Evolutionary conservation across 331 rosid species (phyloP).

Genomic region (Malus hybrid): DNA sequence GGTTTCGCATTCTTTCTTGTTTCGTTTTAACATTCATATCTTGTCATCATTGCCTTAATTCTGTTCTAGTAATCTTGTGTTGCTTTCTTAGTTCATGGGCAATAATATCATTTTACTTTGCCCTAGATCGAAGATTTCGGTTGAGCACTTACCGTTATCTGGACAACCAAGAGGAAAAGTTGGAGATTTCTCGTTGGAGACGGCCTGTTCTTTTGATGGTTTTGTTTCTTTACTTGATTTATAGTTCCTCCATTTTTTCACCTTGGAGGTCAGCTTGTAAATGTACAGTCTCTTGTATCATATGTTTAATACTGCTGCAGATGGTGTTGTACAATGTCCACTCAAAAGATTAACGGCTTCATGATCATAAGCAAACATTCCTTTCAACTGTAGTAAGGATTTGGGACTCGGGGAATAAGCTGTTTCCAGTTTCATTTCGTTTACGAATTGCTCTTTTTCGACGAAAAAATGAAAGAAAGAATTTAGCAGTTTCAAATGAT

Average conservation of each 20-base stretch:
- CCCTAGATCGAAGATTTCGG: constrained; percentile 8
- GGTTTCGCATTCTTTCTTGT: not conserved
- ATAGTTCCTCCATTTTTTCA: not conserved
- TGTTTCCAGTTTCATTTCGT: not conserved
- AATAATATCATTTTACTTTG: not conserved
- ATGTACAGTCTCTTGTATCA: not conserved
- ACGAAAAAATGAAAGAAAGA: not conserved
- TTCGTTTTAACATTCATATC: too few relatives aligned
- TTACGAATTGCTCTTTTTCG: not conserved
- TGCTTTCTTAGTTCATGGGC: not conserved
- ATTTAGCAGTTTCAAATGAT: not conserved
- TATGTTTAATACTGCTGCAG: not conserved
- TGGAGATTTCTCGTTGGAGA: constrained; percentile 14
- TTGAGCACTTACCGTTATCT: not conserved
- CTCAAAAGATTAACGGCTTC: not conserved
- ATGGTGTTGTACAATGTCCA: not conserved
- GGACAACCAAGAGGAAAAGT: constrained; percentile 10
- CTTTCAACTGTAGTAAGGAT: not conserved
- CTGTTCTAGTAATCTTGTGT: not conserved
- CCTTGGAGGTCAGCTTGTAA: not conserved
- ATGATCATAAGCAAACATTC: not conserved
- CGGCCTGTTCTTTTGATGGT: constrained; percentile 20
- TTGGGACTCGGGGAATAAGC: not conserved
- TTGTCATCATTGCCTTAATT: too few relatives aligned
- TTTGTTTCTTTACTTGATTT: not conserved